Conservation (phyloP, 768 basidiomycete species). For the Russula brevipes region DNA sequence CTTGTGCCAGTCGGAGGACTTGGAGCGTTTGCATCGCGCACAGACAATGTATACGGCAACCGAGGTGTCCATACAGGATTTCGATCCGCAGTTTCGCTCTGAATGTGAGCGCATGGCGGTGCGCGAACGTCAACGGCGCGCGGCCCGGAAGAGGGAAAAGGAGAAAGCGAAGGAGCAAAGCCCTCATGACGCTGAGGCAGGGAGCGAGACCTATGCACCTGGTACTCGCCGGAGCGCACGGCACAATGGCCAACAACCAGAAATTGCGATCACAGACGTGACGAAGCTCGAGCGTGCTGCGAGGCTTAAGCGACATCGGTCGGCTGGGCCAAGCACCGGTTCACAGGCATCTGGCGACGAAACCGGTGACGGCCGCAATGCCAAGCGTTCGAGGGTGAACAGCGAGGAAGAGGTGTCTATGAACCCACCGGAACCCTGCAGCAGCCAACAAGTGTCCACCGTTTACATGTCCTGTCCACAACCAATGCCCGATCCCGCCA, state of each 20-base stretch:
- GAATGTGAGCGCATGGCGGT: constrained; percentile 89
- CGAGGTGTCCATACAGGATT: constrained; percentile 80
- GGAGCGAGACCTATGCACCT: constrained; percentile 37
- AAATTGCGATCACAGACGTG: constrained; percentile 70
- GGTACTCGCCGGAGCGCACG: constrained; percentile 69
- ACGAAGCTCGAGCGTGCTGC: constrained; percentile 60
- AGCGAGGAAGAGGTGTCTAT: constrained; percentile 25
- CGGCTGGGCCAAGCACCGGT: constrained; percentile 37
- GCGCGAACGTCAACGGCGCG: constrained; percentile 62
- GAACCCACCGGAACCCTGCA: constrained; percentile 13
- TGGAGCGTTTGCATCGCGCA: constrained; percentile 72
- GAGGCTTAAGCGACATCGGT: constrained; percentile 51
- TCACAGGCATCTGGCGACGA: constrained; percentile 27
- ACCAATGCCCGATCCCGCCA: background rate
- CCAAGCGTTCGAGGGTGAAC: constrained; percentile 22
- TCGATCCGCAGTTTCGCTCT: constrained; percentile 67
- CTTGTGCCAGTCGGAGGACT: constrained; percentile 53
- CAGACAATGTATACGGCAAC: constrained; percentile 86
- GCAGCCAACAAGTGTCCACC: constrained; percentile 10
- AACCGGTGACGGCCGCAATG: constrained; percentile 17
- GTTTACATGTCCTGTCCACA: constrained; percentile 18
- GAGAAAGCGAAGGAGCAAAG: constrained; percentile 34
- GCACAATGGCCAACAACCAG: constrained; percentile 65
- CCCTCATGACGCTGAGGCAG: constrained; percentile 32
- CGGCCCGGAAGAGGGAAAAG: constrained; percentile 38